phyloP scores from a whole-genome alignment of 1,139 yeast species.

The Geotrichum europaeum region DNA sequence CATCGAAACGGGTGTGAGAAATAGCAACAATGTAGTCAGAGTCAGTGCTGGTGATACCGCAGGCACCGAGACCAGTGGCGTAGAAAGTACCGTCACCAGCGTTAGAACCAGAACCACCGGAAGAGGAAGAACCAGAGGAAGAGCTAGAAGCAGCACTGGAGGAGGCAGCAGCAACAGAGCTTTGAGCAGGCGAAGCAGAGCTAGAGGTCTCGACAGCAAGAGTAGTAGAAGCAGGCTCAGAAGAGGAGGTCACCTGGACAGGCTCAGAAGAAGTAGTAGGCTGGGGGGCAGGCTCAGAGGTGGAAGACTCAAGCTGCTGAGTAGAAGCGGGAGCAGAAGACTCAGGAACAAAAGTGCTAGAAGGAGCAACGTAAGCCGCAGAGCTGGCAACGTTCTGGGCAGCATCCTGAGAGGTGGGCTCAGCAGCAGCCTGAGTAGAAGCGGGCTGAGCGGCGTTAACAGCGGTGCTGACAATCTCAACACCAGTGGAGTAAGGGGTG shows the following conservation, averaged over 20 bases:
- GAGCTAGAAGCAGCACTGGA: slow-evolving; percentile 28
- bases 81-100: slow-evolving; percentile 58
- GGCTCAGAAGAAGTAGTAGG: slow-evolving; percentile 20
- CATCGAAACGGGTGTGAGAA: slow-evolving; percentile 34
- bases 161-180: slow-evolving; percentile 22
- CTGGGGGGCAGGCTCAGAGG: slow-evolving; percentile 24
- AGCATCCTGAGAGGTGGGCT: slow-evolving; percentile 17
- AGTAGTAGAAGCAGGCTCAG: slow-evolving; percentile 24
- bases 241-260: slow-evolving; percentile 23
- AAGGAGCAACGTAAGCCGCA: background rate
- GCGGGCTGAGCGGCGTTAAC: slow-evolving; percentile 31
- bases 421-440: slow-evolving; percentile 14
- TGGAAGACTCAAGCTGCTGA: slow-evolving; percentile 20
- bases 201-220: too few species aligned
- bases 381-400: background rate
- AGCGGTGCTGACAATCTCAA: slow-evolving; percentile 26
- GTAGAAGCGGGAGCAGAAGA: slow-evolving; percentile 18
- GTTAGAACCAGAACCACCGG: slow-evolving; percentile 31
- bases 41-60: slow-evolving; percentile 47
- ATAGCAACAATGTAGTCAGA: slow-evolving; percentile 44
- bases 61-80: slow-evolving; percentile 55
- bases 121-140: slow-evolving; percentile 30
- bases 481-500: slow-evolving; percentile 30
- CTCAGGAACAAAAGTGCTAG: slow-evolving; percentile 13
- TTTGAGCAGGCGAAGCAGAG: background rate